phyloP scores from a whole-genome alignment of 805 yeast species.

The Wickerhamiella parazyma region DNA sequence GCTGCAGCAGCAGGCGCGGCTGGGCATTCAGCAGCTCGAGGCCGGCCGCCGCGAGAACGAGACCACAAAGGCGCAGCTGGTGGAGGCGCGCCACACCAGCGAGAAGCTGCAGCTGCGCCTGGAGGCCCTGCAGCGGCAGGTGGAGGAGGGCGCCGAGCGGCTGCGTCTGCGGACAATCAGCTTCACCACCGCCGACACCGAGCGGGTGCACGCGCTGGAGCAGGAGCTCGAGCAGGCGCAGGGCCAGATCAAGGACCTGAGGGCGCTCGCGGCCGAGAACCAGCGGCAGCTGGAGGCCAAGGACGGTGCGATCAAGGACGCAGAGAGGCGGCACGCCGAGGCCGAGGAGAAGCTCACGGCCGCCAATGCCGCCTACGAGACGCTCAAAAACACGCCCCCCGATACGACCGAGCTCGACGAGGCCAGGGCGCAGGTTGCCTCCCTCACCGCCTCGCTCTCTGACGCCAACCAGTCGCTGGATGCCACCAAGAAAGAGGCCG shows the following conservation, averaged over 20 bases:
- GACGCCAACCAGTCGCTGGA: too few relatives aligned
- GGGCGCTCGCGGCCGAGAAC: constrained; percentile 1
- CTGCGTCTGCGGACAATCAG: background rate
- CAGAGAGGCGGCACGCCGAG: background rate
- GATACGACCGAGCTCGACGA: constrained; percentile 5
- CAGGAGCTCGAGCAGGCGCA: constrained; percentile 25
- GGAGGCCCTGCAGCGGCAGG: background rate
- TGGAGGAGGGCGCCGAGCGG: background rate
- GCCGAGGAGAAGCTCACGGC: background rate
- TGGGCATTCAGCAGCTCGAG: constrained; percentile 41
- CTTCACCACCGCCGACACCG: constrained; percentile 8
- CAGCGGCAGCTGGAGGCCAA: background rate
- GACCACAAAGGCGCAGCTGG: constrained; percentile 44
- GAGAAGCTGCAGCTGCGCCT: constrained; percentile 3
- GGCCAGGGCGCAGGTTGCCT: background rate
- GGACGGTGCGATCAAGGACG: background rate
- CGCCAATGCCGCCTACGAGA: background rate
- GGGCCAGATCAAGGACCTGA: constrained; percentile 33
- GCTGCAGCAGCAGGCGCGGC: constrained; percentile 38
- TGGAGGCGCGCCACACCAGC: background rate
- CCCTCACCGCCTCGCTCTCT: too few relatives aligned
- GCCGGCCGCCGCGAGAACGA: constrained; percentile 42
- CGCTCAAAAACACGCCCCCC: constrained; percentile 3
- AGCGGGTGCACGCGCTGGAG: constrained; percentile 31
- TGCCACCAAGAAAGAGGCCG: constrained; percentile 10